Percentiles rank a stretch among this genome's conserved stretches.
These are phyloP conservation scores for Henckelia pumila DNA, from an alignment of 257 asterid species.

Conservation along the genomic window DNA sequence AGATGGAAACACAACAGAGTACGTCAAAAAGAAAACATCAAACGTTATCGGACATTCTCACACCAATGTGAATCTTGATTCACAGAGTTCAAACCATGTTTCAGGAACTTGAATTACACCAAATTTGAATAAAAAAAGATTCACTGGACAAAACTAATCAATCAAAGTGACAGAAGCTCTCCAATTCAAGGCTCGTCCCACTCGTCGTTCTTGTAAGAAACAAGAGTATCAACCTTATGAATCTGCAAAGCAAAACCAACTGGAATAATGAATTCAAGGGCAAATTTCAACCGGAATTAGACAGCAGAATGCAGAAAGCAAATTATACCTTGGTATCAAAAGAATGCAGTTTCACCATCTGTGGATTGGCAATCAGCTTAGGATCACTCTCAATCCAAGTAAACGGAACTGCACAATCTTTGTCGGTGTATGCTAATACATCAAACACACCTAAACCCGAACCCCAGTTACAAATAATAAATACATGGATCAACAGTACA, in stretches of 20 bases:
- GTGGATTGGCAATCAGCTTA: slow-evolving; percentile 86
- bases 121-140: not conserved
- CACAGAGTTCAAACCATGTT: not conserved
- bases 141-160: not conserved
- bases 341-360: slow-evolving; percentile 89
- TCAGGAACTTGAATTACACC: slow-evolving; percentile 6
- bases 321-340: slow-evolving; percentile 86
- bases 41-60: not conserved
- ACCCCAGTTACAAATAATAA: slow-evolving; percentile 12
- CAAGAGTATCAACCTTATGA: slow-evolving; percentile 92
- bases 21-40: not conserved
- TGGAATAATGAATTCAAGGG: slow-evolving; percentile 2
- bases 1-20: not conserved
- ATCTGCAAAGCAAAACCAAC: slow-evolving; percentile 53
- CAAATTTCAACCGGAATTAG: not conserved
- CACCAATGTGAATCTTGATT: not conserved
- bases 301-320: not conserved
- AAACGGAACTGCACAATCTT: slow-evolving; percentile 73
- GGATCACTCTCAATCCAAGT: slow-evolving; percentile 99
- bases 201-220: slow-evolving; percentile 86
- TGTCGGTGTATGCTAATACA: slow-evolving; percentile 83
- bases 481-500: not conserved
- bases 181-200: slow-evolving; percentile 58
- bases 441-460: slow-evolving; percentile 64
- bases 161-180: not conserved